Evolutionary conservation across 2,329 filamentous ascomycete species (phyloP).

Genomic region (Sporothrix mexicana): DNA sequence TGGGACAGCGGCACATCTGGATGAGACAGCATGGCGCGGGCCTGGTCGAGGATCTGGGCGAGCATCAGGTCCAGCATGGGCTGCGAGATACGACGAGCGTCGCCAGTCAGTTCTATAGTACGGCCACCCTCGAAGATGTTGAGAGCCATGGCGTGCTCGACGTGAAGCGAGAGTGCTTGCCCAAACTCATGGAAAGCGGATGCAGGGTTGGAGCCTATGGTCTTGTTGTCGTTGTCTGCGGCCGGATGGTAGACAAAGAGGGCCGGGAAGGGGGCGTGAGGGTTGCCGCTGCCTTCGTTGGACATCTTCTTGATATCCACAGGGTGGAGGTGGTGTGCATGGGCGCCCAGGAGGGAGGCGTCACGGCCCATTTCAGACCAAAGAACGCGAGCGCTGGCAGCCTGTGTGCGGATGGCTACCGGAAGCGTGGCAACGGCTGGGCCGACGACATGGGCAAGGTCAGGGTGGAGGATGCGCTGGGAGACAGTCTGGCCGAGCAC

Average conservation of each 20-base stretch:
- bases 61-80: constrained; percentile 39
- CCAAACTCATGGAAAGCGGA: constrained; percentile 43
- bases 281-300: constrained; percentile 37
- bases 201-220: not conserved
- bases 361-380: constrained; percentile 36
- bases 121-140: constrained; percentile 44
- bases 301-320: constrained; percentile 40
- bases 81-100: constrained; percentile 38
- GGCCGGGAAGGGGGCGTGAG: constrained; percentile 38
- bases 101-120: constrained; percentile 39
- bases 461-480: constrained; percentile 39
- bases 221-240: not conserved
- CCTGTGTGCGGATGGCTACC: constrained; percentile 36
- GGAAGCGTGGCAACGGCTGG: constrained; percentile 41
- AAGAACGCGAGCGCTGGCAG: constrained; percentile 34
- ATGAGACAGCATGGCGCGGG: constrained; percentile 35
- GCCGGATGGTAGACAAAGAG: constrained; percentile 41
- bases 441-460: constrained; percentile 39
- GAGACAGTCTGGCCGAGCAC: constrained; percentile 40
- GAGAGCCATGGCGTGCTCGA: constrained; percentile 50
- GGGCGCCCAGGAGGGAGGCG: constrained; percentile 31
- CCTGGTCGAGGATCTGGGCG: constrained; percentile 38
- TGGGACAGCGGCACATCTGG: constrained; percentile 35
- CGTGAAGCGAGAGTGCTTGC: constrained; percentile 45
- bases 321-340: constrained; percentile 38